Base-by-base conservation (phyloP, 2,329 filamentous ascomycete genomes). In the Achaetomium macrosporum region DNA sequence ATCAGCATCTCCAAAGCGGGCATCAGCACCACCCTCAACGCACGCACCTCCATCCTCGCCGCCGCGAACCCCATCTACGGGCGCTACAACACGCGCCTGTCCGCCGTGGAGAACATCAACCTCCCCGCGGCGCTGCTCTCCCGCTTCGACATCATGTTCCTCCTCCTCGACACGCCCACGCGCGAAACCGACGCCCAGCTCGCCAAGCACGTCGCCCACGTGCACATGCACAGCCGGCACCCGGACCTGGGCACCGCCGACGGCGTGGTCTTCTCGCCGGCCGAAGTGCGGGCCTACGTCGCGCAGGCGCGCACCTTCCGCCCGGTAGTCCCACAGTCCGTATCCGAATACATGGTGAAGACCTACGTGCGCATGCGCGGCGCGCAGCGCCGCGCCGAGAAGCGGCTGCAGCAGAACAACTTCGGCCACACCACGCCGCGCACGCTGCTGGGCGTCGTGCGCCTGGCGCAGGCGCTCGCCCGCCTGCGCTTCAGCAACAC, bases 91-190 rank as follows among this genome's bases (percentile, higher is more conserved):
- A 93, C 93, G 52, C 89, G 90, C 58, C 87, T 99, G 63, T 96
- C 92, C 0, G 93, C 93, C 0, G 91, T 99, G 25, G 93, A 99
- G 71, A 99, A 99, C 71, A 99, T 99, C 73, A 99, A 99, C 71
- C 84, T 99, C 39, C 93, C 93, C n/a, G 93, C 93, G 16, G 93
- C 93, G 17, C 82, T 99, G 17, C 82, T 99, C 50, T 96, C 92
- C 55, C 89, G 93, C 81, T 99, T 99, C 72, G 93, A 99, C 69
- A 81, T 99, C 61, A 82, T 99, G 61, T 99, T 97, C 78, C 78
- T 99, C 43, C 91, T 99, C 64, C 86, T 99, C 54, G 93, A 99
- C 74, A 96, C 90, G 36, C 92, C 93, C 2, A 85, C 84, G 16
- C 87, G 90, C 58, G 93, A 99, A 61, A 80, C 82, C 0, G 93